Evolutionary conservation across 805 yeast genomes (phyloP).

Genomic region (Wickerhamiella spandovensis): DNA sequence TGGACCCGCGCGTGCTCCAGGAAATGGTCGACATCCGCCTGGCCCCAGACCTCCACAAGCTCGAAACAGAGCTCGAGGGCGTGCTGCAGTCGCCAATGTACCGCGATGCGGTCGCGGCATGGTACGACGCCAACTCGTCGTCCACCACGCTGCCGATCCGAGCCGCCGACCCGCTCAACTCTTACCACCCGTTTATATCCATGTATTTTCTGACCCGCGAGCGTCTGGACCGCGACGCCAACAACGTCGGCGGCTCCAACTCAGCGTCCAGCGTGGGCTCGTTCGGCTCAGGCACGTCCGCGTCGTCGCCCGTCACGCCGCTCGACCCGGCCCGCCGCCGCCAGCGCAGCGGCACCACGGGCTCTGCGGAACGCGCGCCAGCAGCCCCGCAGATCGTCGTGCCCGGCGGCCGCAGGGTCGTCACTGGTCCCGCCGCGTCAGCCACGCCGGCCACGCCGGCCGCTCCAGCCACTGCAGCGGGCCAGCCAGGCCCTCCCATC

Average conservation of each 20-base stretch:
- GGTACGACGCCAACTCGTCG: constrained; percentile 31
- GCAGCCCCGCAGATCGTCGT: background rate
- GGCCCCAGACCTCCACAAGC: constrained; percentile 49
- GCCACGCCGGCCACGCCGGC: background rate
- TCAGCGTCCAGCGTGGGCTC: background rate
- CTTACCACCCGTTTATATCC: constrained; percentile 79
- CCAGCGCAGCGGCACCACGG: background rate
- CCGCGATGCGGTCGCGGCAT: constrained; percentile 43
- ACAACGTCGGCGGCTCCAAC: constrained; percentile 35
- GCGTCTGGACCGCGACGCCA: constrained; percentile 51
- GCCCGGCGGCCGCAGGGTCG: background rate
- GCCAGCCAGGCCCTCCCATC: background rate
- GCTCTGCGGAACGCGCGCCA: background rate
- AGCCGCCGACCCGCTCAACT: constrained; percentile 65
- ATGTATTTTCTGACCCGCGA: constrained; percentile 80
- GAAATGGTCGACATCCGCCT: constrained; percentile 72
- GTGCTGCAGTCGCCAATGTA: constrained; percentile 57
- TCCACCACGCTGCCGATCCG: constrained; percentile 1
- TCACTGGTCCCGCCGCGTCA: background rate
- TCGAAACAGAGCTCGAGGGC: constrained; percentile 36
- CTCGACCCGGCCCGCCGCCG: background rate
- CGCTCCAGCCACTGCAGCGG: background rate
- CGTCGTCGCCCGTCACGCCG: background rate
- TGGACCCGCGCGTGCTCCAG: constrained; percentile 51
- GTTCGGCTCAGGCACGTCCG: background rate